A percentile compares a stretch with the other conserved stretches of the same genome.
These are phyloP conservation scores for Gautieria morchelliformis DNA, from an alignment of 768 basidiomycete species.

Conservation along the genomic window DNA sequence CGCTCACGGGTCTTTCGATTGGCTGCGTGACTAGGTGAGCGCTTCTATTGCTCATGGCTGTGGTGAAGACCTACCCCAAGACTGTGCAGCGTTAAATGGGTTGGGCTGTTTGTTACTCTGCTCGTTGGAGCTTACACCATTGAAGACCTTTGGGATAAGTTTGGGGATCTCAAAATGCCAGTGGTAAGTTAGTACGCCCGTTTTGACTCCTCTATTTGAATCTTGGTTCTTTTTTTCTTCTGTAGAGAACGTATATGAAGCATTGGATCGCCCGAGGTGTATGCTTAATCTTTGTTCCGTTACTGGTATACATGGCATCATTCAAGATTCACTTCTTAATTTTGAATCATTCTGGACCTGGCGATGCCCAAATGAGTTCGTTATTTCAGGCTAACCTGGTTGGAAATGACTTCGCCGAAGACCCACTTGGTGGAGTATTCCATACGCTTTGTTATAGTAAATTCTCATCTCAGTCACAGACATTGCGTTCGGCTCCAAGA, in stretches of 20 bases:
- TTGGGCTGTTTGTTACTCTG: slow-evolving; percentile 91
- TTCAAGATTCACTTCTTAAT: slow-evolving; percentile 98
- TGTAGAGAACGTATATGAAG: slow-evolving; percentile 71
- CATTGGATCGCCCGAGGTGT: slow-evolving; percentile 86
- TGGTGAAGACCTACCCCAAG: neutral
- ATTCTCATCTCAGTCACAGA: slow-evolving; percentile 34
- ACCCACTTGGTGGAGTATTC: slow-evolving; percentile 60
- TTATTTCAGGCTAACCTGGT: slow-evolving; percentile 94
- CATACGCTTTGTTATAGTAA: neutral
- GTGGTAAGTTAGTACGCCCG: slow-evolving; percentile 42
- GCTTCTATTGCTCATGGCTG: neutral
- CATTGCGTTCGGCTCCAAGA: slow-evolving; percentile 78
- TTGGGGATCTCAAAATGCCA: slow-evolving; percentile 90
- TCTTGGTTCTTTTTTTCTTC: slow-evolving; percentile 2
- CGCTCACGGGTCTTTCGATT: slow-evolving; percentile 89
- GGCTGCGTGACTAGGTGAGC: slow-evolving; percentile 85
- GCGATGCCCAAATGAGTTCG: slow-evolving; percentile 97
- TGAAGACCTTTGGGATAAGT: slow-evolving; percentile 98
- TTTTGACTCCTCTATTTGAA: slow-evolving; percentile 9
- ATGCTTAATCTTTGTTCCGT: slow-evolving; percentile 83
- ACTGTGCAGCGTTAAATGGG: slow-evolving; percentile 75
- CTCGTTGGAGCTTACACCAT: slow-evolving; percentile 93
- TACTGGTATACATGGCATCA: slow-evolving; percentile 84
- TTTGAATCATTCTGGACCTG: slow-evolving; percentile 88
- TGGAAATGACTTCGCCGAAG: slow-evolving; percentile 88